phyloP scores from a whole-genome alignment of 805 yeast species.

The Starmerella apis region DNA sequence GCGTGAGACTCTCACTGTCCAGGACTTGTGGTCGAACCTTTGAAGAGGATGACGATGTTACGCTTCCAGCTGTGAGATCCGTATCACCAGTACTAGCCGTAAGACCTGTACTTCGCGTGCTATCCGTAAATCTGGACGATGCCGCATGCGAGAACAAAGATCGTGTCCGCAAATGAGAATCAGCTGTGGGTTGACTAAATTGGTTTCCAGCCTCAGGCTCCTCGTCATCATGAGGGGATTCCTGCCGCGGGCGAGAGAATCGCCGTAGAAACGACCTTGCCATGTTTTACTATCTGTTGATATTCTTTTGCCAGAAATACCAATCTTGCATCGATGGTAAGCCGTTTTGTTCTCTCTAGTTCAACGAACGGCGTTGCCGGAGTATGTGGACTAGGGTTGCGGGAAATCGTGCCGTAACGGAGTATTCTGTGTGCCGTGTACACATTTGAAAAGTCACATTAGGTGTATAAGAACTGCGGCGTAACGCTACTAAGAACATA shows the following conservation, averaged over 20 bases:
- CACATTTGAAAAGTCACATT: background rate
- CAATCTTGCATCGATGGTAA: background rate
- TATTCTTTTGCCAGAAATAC: background rate
- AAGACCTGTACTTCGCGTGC: conserved; percentile 7
- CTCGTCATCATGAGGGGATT: background rate
- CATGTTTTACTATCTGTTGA: background rate
- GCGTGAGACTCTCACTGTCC: conserved; percentile 2
- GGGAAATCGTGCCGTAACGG: background rate
- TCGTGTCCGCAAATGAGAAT: background rate
- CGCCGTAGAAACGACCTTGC: conserved; percentile 6
- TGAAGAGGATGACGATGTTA: background rate
- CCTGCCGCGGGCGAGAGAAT: conserved; percentile 7
- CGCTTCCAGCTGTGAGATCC: conserved; percentile 3
- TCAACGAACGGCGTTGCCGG: background rate
- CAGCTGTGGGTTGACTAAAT: conserved; percentile 4
- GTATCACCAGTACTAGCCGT: conserved; percentile 11
- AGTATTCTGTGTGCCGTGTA: background rate
- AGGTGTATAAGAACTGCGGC: background rate
- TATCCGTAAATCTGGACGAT: background rate
- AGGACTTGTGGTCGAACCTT: conserved; percentile 5
- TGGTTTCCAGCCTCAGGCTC: conserved; percentile 4
- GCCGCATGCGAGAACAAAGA: conserved; percentile 9
- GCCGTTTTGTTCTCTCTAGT: background rate
- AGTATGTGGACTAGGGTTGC: background rate
- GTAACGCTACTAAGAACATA: background rate